Evolutionary conservation across 352 stramenopile species (phyloP), one percentile per base, ranked within the genome.

Genomic region (Globisporangium spiculum): DNA sequence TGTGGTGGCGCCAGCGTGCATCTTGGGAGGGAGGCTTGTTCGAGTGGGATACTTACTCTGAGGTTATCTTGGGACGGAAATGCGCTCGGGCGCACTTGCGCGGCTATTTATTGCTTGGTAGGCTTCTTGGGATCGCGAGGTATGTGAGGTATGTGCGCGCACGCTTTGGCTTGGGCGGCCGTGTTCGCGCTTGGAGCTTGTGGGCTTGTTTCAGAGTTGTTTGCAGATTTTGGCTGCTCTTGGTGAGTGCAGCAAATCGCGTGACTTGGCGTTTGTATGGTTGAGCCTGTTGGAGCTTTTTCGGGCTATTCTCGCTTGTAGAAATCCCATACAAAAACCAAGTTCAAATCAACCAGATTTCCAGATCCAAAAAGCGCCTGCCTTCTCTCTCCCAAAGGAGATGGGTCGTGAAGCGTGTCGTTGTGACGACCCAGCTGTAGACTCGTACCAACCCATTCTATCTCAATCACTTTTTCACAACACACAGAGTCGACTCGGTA

Each of bases 131-230:
- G 24, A 7, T 38, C 6, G 54, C 6, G 27, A 16, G 44, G 0
- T 32, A 32, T 32, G 3, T 32, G 27, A 32, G 27, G 27, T 52
- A 52, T 44, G 27, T 6, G 32, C 18, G 54, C 18, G 54, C 20
- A 12, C 5, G 54, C 53, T 7, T 32, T 9, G 16, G 38, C 38
- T 46, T 16, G 38, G 10, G 12, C 12, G 38, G 10, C 22, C 16
- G 34, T 60, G 54, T 34, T 59, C 18, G 32, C 7, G 32, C 32
- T 41, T 46, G 38, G 36, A 9, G 54, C 54, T 24, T 38, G 26
- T 32, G 18, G 16, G 54, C 27, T 60, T 60, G 54, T 60, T 60
- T 60, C 54, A 60, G 54, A 60, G 54, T 60, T 60, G 54, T 52
- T 57, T 27, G 52, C 52, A 38, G 53, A 38, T 41, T 60, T 60